Evolutionary conservation across 345 rosid genomes (phyloP).

Genomic region (Eucalyptus tenuipes): DNA sequence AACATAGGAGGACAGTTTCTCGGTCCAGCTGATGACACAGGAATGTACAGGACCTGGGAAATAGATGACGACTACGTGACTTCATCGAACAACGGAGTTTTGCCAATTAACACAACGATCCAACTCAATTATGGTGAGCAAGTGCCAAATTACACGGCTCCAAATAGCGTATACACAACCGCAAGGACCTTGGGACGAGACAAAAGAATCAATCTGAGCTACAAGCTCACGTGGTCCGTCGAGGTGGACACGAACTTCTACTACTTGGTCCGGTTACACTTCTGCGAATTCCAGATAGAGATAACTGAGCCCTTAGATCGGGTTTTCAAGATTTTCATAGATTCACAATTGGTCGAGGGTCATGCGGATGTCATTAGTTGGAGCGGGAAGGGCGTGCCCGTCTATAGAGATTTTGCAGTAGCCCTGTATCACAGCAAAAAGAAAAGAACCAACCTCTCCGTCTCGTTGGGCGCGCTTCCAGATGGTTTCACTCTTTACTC

Average conservation of each 20-base stretch:
- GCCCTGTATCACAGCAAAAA: neutral
- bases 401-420: conserved; percentile 10
- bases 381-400: conserved; percentile 6
- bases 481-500: neutral
- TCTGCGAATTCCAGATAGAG: conserved; percentile 12
- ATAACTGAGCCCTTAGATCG: neutral
- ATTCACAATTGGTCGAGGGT: neutral
- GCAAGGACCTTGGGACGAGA: conserved; percentile 10
- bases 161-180: conserved; percentile 1
- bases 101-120: neutral
- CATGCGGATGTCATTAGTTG: conserved; percentile 2
- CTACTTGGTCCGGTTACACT: conserved; percentile 28
- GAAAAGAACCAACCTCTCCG: neutral
- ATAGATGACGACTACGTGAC: neutral
- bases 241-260: conserved; percentile 18
- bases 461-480: conserved; percentile 11
- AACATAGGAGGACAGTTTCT: conserved; percentile 13
- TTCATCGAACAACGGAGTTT: neutral
- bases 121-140: neutral
- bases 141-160: conserved; percentile 11
- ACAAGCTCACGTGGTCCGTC: conserved; percentile 21
- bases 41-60: conserved; percentile 18
- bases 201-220: neutral
- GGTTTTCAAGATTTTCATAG: conserved; percentile 8
- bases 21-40: conserved; percentile 1